A percentile compares a stretch with the other conserved stretches of the same genome.
Conservation (phyloP, 1,284 basidiomycete species). For the Trametes polyzona region DNA sequence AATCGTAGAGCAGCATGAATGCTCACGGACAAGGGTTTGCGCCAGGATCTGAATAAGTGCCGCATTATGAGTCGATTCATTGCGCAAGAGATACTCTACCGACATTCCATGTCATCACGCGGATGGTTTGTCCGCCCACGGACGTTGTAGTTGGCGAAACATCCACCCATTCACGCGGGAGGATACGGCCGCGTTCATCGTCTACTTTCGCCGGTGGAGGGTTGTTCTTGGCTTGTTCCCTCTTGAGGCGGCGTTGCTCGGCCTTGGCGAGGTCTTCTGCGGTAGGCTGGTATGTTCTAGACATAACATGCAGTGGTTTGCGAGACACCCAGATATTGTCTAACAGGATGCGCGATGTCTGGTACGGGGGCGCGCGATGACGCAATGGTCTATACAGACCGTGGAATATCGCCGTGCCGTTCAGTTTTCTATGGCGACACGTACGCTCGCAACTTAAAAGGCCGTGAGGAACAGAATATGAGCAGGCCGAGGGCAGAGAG, state of each 20-base stretch:
- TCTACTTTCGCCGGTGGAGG: constrained; percentile 14
- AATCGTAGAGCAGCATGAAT: not conserved
- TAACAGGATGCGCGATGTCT: not conserved
- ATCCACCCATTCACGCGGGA: constrained; percentile 58
- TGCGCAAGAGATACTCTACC: constrained; percentile 37
- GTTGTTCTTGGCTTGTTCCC: constrained; percentile 30
- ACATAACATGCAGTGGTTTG: constrained; percentile 13
- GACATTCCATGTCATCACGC: constrained; percentile 81
- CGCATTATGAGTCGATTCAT: constrained; percentile 21
- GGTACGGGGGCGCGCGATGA: not conserved
- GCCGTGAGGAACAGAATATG: not conserved
- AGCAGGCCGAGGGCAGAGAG: not conserved
- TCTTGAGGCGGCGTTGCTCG: constrained; percentile 58
- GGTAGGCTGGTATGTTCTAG: constrained; percentile 41
- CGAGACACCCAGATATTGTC: not conserved
- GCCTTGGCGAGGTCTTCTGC: constrained; percentile 59
- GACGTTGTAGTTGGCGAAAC: constrained; percentile 30
- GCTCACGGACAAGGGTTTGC: constrained; percentile 77
- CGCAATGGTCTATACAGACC: constrained; percentile 6
- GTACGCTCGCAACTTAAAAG: no score
- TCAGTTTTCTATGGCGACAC: not conserved
- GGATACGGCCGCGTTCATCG: constrained; percentile 40
- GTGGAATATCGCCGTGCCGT: not conserved
- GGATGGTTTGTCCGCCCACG: constrained; percentile 38
- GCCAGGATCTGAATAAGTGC: constrained; percentile 62